Evolutionary conservation across 805 yeast genomes (phyloP).

Genomic region (Cyberlindnera sargentensis): DNA sequence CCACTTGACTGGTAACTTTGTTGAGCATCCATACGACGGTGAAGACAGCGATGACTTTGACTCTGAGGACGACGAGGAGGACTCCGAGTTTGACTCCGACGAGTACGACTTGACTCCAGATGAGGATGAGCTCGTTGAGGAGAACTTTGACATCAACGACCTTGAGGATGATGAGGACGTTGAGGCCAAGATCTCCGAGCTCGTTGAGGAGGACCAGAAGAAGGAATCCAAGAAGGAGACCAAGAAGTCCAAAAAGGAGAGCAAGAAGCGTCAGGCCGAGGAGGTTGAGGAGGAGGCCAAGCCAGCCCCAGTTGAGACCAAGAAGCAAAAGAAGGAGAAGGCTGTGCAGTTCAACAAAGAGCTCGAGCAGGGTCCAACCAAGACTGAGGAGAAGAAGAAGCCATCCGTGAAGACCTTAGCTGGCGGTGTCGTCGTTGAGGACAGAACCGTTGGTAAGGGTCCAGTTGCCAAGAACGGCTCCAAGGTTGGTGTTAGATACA

Average conservation of each 20-base stretch:
- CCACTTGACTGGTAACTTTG: constrained; percentile 90
- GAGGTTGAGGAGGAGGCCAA: constrained; percentile 29
- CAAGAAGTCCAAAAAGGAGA: constrained; percentile 20
- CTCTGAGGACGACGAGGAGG: constrained; percentile 41
- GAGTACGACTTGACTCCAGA: constrained; percentile 70
- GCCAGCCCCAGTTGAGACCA: constrained; percentile 22
- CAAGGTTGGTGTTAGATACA: constrained; percentile 93
- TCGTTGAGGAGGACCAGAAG: constrained; percentile 55
- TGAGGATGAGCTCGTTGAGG: constrained; percentile 56
- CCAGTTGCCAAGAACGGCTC: constrained; percentile 80
- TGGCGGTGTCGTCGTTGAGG: constrained; percentile 93
- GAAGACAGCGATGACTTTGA: constrained; percentile 59
- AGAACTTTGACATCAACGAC: constrained; percentile 36
- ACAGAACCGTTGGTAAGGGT: constrained; percentile 85
- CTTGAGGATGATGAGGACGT: constrained; percentile 56
- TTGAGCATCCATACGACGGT: constrained; percentile 89
- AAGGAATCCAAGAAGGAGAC: constrained; percentile 21
- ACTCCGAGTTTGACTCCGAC: constrained; percentile 30
- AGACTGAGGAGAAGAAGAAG: constrained; percentile 36
- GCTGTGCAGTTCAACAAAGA: constrained; percentile 85
- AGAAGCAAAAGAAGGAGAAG: constrained; percentile 41
- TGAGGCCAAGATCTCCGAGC: constrained; percentile 67
- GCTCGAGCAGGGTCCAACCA: constrained; percentile 92
- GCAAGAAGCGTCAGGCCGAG: constrained; percentile 41
- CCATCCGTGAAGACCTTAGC: constrained; percentile 71